phyloP scores from a whole-genome alignment of 2,329 filamentous ascomycete species.

The Beauveria pseudobassiana region DNA sequence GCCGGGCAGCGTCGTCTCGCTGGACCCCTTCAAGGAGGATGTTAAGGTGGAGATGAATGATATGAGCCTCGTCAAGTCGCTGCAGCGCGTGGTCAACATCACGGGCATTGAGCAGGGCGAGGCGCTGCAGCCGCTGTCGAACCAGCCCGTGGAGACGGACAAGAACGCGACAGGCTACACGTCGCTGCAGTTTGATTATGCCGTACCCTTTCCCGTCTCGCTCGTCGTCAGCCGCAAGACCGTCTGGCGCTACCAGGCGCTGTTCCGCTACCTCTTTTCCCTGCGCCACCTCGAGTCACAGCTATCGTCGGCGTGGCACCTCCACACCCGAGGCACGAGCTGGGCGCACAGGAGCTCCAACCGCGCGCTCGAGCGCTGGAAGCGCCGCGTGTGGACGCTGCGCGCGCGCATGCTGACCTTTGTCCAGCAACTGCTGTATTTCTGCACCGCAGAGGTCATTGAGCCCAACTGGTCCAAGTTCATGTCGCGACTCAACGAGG shows the following conservation, averaged over 20 bases:
- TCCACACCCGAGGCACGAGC: slow-evolving; percentile 70
- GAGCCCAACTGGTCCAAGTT: slow-evolving; percentile 95
- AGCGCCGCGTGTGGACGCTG: slow-evolving; percentile 83
- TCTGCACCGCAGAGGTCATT: slow-evolving; percentile 93
- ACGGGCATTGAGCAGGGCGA: slow-evolving; percentile 91
- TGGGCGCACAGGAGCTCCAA: slow-evolving; percentile 78
- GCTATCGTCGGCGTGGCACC: slow-evolving; percentile 81
- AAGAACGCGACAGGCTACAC: slow-evolving; percentile 88
- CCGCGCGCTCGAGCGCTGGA: slow-evolving; percentile 78
- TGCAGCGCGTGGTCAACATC: slow-evolving; percentile 95
- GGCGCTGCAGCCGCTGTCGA: slow-evolving; percentile 63
- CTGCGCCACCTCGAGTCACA: slow-evolving; percentile 84
- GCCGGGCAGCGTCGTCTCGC: slow-evolving; percentile 83
- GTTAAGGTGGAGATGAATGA: slow-evolving; percentile 98
- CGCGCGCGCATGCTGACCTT: slow-evolving; percentile 94
- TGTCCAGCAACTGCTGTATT: slow-evolving; percentile 93
- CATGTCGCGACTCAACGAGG: slow-evolving; percentile 70
- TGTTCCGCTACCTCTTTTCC: slow-evolving; percentile 90
- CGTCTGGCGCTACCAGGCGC: slow-evolving; percentile 89
- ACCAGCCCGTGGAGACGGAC: slow-evolving; percentile 65
- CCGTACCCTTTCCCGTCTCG: slow-evolving; percentile 89
- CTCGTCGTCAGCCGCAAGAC: slow-evolving; percentile 95
- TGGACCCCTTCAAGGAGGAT: slow-evolving; percentile 97
- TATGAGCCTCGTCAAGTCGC: slow-evolving; percentile 80
- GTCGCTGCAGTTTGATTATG: slow-evolving; percentile 87